phyloP scores from a whole-genome alignment of 202 grass and related monocot species.

The Brachypodium distachyon region DNA sequence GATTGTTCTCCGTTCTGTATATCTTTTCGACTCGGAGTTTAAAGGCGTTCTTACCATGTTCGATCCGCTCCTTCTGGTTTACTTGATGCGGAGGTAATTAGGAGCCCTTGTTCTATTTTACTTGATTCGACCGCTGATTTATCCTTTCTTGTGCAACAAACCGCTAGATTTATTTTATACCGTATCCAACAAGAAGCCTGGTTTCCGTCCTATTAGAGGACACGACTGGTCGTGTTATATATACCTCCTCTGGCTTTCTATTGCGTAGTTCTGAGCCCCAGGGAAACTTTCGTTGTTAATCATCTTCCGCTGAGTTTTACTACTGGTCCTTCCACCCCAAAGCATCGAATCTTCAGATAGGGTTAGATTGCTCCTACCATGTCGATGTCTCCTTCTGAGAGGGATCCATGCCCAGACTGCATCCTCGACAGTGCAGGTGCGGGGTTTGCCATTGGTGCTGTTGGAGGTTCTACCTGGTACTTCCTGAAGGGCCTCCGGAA shows the following conservation, averaged over 20 bases:
- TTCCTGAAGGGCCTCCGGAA: conserved; percentile 42
- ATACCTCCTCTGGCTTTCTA: neutral
- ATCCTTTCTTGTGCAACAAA: conserved; percentile 1
- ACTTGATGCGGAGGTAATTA: neutral
- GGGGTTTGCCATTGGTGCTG: conserved; percentile 27
- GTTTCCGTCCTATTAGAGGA: neutral
- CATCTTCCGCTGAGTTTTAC: neutral
- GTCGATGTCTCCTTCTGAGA: neutral
- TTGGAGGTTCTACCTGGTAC: conserved; percentile 41
- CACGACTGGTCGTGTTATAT: neutral
- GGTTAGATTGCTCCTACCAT: neutral
- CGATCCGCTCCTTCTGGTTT: neutral
- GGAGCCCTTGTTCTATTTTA: neutral
- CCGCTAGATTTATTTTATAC: too few relatives aligned
- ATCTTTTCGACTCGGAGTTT: neutral
- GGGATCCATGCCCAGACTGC: conserved; percentile 28
- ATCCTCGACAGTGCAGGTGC: conserved; percentile 25
- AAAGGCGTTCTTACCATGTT: neutral
- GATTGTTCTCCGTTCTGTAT: neutral
- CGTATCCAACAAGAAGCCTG: conserved; percentile 8
- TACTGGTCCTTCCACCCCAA: neutral
- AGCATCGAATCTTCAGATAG: neutral
- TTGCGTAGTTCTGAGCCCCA: neutral
- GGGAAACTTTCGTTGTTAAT: neutral
- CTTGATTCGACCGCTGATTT: neutral